Evolutionary conservation across 169 alveolate genomes (phyloP).

Genomic region (Besnoitia besnoiti): DNA sequence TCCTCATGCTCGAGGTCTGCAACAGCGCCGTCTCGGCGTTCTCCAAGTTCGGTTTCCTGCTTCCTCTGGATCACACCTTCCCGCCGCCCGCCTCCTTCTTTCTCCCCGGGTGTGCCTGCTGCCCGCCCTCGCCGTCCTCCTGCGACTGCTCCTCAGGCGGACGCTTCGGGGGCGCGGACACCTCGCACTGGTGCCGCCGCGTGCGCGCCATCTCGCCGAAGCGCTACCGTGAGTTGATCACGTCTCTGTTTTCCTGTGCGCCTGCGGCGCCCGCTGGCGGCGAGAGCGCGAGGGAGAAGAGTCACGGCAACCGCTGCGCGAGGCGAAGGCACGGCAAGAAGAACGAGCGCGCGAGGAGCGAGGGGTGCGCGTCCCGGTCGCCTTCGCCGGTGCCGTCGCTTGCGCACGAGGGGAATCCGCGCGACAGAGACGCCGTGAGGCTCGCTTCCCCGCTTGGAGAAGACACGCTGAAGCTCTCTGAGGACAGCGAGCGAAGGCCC

Average conservation of each 20-base stretch:
- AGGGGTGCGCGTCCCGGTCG: not conserved
- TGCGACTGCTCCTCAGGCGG: not conserved
- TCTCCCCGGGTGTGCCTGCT: conserved; percentile 28
- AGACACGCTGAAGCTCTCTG: not conserved
- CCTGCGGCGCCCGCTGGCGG: not conserved
- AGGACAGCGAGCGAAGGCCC: too few species aligned
- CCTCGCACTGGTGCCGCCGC: not conserved
- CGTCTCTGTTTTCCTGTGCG: not conserved
- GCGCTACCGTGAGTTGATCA: not conserved
- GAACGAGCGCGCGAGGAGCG: not conserved
- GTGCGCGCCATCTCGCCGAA: not conserved
- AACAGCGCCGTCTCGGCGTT: not conserved
- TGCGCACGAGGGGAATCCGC: too few species aligned
- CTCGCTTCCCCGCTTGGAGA: not conserved
- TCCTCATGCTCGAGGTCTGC: not conserved
- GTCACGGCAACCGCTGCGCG: not conserved
- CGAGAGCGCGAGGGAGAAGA: not conserved
- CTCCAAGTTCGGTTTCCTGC: not conserved
- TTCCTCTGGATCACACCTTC: not conserved
- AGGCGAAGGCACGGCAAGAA: not conserved
- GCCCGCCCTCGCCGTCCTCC: not conserved
- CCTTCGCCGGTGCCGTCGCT: too few species aligned
- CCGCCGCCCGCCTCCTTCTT: conserved; percentile 30
- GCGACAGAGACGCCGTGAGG: not conserved
- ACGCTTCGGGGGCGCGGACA: too few species aligned